Conservation (phyloP, 176 grass and related monocot species). For the Oryza brachyantha region DNA sequence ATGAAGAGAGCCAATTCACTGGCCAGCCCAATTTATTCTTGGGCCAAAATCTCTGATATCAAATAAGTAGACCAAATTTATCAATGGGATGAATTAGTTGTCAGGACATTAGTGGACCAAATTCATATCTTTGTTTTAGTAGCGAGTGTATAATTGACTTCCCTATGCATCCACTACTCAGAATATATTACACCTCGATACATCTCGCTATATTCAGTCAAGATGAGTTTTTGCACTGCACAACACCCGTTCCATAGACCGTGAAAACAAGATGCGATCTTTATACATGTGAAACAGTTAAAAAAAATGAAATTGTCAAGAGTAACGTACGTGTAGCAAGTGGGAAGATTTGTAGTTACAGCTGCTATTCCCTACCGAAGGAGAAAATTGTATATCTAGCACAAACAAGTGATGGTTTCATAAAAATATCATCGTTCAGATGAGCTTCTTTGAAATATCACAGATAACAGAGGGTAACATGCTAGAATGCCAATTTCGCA, state of each 20-base stretch:
- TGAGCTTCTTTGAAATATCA: too few relatives aligned
- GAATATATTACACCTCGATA: neutral
- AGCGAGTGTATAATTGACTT: neutral
- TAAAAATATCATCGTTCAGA: too few relatives aligned
- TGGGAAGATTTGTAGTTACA: neutral
- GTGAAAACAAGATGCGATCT: conserved; percentile 44
- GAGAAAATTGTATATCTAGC: too few relatives aligned
- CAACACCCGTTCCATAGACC: conserved; percentile 23
- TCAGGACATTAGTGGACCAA: too few relatives aligned
- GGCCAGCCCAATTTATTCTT: too few relatives aligned
- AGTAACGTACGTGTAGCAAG: neutral
- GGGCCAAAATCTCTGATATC: too few relatives aligned
- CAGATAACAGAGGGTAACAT: too few relatives aligned
- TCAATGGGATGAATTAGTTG: too few relatives aligned
- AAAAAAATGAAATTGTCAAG: neutral
- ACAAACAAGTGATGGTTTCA: too few relatives aligned
- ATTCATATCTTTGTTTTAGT: neutral
- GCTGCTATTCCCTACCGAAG: conserved; percentile 57
- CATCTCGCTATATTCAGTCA: conserved; percentile 10
- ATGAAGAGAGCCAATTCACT: too few relatives aligned
- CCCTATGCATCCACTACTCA: neutral
- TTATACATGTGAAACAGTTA: conserved; percentile 42
- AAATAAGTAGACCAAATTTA: too few relatives aligned
- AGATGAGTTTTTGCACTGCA: conserved; percentile 20
- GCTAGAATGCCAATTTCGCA: too few relatives aligned